These are phyloP conservation scores for Fusarium caatingaense DNA, from an alignment of 2,329 filamentous ascomycete genomes.

Conservation along the genomic window DNA sequence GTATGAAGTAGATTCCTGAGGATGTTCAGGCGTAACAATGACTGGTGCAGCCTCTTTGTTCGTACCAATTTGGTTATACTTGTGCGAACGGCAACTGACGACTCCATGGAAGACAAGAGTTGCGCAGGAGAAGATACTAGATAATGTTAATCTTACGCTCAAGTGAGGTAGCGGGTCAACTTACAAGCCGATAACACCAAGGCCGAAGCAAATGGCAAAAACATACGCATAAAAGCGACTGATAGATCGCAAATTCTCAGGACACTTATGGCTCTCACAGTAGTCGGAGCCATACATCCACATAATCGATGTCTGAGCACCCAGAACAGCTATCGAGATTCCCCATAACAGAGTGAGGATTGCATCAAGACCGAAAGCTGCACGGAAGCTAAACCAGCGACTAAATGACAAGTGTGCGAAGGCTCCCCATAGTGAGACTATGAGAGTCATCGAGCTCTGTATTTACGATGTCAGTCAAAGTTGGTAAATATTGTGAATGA, in stretches of 20 bases:
- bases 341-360: constrained; percentile 66
- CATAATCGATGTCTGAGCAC: constrained; percentile 48
- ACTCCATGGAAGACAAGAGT: constrained; percentile 57
- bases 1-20: constrained; percentile 10
- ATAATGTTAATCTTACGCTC: background rate
- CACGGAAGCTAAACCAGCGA: constrained; percentile 65
- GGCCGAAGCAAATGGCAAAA: constrained; percentile 51
- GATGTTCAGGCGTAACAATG: background rate
- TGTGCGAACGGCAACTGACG: constrained; percentile 58
- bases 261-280: constrained; percentile 43
- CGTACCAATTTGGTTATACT: constrained; percentile 31
- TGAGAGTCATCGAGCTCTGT: constrained; percentile 56
- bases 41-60: constrained; percentile 10
- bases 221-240: constrained; percentile 45
- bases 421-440: constrained; percentile 60
- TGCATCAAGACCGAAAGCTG: constrained; percentile 62
- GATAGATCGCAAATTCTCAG: constrained; percentile 1
- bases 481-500: rapidly evolving
- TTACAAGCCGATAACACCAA: constrained; percentile 60
- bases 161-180: constrained; percentile 20
- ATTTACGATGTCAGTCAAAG: rapidly evolving
- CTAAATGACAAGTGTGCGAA: constrained; percentile 55
- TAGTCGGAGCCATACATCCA: constrained; percentile 38
- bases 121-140: constrained; percentile 57
- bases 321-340: constrained; percentile 56